Evolutionary conservation across 352 stramenopile species (phyloP), one percentile per base, ranked within the genome.

Genomic region (Aphanomyces astaci): DNA sequence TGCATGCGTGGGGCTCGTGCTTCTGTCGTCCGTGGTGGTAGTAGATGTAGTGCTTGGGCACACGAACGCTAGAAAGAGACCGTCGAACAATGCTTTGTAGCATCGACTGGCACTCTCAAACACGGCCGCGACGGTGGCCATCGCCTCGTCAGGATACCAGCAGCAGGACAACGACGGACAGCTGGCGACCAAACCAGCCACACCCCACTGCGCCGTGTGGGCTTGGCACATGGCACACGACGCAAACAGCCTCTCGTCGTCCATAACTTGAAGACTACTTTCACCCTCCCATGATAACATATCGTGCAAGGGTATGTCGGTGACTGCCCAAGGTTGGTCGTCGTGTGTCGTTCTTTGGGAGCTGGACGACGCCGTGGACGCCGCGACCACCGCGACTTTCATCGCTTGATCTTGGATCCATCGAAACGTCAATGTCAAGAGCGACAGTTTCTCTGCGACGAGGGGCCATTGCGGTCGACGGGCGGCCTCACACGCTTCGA

Each of bases 71-170:
- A 68, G 5, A 62, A 52, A 68, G 33, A 68, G 62, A 22, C 10
- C 40, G 22, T 68, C 62, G 46, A 68, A 68, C 2, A 68, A 31
- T 24, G 62, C 62, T 22, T 60, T 39, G 36, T 51, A 62, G 62
- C 62, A 68, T 4, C 33, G 62, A 45, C 46, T 60, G 43, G 62
- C 40, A 3, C 19, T 24, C 25, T 68, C n/a, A 10, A 32, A 68
- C 15, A 45, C 32, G 30, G 19, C 2, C 27, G 27, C 15, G 13
- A 31, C 45, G 11, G 57, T 24, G 3, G 32, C 33, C 27, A 30
- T 25, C n/a, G 27, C 5, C 4, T 2, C 30, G 22, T n/a, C 1
- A 25, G 17, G 55, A 24, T 25, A 31, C 7, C 27, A n/a, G 32
- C 5, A 4, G 9, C 19, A 19, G 9, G 45, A 19, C 7, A 25